phyloP scores from a whole-genome alignment of 148 eudicot genomes.

The Rhododendron griersonianum region DNA sequence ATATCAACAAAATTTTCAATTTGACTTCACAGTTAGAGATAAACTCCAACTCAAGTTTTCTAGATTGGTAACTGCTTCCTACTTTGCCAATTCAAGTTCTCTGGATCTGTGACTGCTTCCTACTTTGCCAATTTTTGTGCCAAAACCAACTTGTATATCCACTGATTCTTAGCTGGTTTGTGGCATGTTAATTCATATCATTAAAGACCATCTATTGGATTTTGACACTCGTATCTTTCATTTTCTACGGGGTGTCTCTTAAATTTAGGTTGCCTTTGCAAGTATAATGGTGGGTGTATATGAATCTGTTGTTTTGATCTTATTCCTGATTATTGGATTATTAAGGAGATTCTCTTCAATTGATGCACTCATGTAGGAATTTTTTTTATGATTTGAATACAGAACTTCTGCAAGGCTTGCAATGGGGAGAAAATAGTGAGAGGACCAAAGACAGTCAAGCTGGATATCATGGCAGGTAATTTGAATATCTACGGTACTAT shows the following conservation, averaged over 20 bases:
- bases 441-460: conserved; percentile 43
- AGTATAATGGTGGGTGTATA: background rate
- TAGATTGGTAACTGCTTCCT: background rate
- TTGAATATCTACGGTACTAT: background rate
- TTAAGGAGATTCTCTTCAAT: background rate
- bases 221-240: background rate
- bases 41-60: no score
- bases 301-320: conserved; percentile 26
- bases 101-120: background rate
- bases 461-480: conserved; percentile 52
- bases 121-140: background rate
- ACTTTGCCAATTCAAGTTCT: background rate
- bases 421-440: conserved; percentile 30
- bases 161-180: background rate
- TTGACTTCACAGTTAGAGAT: background rate
- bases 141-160: background rate
- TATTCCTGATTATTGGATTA: conserved; percentile 9
- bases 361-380: background rate
- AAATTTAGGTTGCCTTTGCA: conserved; percentile 26
- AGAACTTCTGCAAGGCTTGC: conserved; percentile 50
- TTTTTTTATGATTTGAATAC: conserved; percentile 12
- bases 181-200: background rate
- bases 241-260: no score
- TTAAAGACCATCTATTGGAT: background rate
- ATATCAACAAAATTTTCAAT: background rate